Evolutionary conservation across 169 alveolate genomes (phyloP), one percentile per base, ranked within the genome.

Genomic region (Neospora caninum): DNA sequence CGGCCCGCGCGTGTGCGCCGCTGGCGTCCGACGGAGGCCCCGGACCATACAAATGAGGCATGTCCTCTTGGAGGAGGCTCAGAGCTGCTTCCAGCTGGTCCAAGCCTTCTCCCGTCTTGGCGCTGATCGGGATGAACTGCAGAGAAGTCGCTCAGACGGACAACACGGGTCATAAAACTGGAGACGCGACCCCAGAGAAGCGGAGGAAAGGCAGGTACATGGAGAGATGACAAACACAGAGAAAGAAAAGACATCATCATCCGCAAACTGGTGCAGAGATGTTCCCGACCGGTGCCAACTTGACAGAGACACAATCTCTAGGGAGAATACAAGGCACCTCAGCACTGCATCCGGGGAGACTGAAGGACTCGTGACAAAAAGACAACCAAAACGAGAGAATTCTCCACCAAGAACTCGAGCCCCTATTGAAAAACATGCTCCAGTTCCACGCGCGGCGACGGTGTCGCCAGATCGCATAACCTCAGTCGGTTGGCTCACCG

Each of bases 81-180:
- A 97, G 96, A 45, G 96, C 95, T 54, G 96, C 97, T 83, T 95
- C 96, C 36, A 97, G 89, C 31, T 95, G 78, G 58, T 96, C 98
- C 38, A 97, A 43, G 70, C 96, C 96, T 25, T 91, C 96, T 29
- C 95, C 96, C 18, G 95, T 91, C 80, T 91, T 92, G 39, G 98
- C 98, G 84, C 97, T 93, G 39, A 97, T 96, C 70, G 94, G 97
- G 20, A 96, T 96, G 87, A 95, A 92, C 80, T 97, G 96, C 64
- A 95, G 18, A 91, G 29, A 42, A 9, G 67, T 39, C 25, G 25
- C 67, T 9, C 39, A 36, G 49, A 36, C 84, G 18, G 43, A 73
- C 39, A 36, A 73, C 58, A 49, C 80, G n/a, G n/a, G n/a, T n/a
- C 84, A n/a, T 31, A 43, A 34, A 25, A 34, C 31, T 58, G 49